Percentiles rank a stretch among this genome's conserved stretches.
Evolutionary conservation across 2,329 filamentous ascomycete genomes (phyloP).

Genomic region (Tolypocladium nubicola): DNA sequence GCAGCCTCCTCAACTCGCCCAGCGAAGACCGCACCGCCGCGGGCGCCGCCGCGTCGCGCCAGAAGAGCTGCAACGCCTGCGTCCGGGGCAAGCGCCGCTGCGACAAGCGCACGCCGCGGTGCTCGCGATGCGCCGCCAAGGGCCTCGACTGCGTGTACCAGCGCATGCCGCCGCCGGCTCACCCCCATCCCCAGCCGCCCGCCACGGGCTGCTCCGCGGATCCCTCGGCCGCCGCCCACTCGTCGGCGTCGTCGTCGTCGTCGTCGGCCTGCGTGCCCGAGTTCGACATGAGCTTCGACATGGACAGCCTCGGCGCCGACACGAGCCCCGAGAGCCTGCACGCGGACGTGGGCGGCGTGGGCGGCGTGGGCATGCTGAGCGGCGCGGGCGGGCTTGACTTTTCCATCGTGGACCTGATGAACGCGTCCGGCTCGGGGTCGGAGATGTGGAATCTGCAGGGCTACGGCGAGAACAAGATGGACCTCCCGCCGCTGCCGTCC

Average conservation of each 20-base stretch:
- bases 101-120: slow-evolving; percentile 32
- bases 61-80: slow-evolving; percentile 39
- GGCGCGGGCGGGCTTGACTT: slow-evolving; percentile 18
- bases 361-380: slow-evolving; percentile 4
- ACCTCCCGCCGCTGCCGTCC: slow-evolving; percentile 17
- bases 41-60: slow-evolving; percentile 29
- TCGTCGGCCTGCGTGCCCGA: slow-evolving; percentile 15
- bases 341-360: slow-evolving; percentile 8
- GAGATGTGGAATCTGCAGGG: slow-evolving; percentile 17
- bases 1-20: not conserved
- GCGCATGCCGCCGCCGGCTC: slow-evolving; percentile 16
- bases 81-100: slow-evolving; percentile 36
- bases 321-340: slow-evolving; percentile 21
- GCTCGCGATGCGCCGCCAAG: slow-evolving; percentile 31
- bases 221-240: slow-evolving; percentile 6
- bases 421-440: slow-evolving; percentile 9
- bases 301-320: slow-evolving; percentile 18
- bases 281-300: slow-evolving; percentile 27
- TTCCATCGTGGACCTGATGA: slow-evolving; percentile 23
- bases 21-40: slow-evolving; percentile 2
- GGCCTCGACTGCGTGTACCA: slow-evolving; percentile 31
- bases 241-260: slow-evolving; percentile 2
- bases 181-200: not conserved
- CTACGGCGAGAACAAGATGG: slow-evolving; percentile 15
- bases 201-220: not conserved